Conservation (phyloP, 495 filamentous ascomycete species). For the Articulospora tetracladia region DNA sequence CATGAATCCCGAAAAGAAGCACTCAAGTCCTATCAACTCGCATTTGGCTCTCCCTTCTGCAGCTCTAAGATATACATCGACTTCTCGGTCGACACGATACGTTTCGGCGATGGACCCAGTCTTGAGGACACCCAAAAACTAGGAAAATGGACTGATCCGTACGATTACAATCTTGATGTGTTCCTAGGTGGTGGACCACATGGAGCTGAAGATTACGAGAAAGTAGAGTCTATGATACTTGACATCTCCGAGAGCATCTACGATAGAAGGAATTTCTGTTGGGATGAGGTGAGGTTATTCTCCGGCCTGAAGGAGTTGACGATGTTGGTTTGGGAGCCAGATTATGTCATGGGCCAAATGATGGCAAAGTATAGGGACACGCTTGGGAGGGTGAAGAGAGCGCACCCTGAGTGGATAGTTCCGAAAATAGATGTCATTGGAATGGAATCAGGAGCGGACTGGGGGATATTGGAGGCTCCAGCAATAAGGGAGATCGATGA, state of each 20-base stretch:
- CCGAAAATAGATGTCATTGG: neutral
- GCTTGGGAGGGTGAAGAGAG: neutral
- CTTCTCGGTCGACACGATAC: conserved; percentile 10
- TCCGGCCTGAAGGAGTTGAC: conserved; percentile 8
- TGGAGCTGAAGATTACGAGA: conserved; percentile 12
- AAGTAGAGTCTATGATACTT: conserved; percentile 3
- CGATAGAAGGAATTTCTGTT: conserved; percentile 8
- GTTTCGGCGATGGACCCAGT: conserved; percentile 1
- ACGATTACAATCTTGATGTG: conserved; percentile 11
- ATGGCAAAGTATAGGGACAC: conserved; percentile 1
- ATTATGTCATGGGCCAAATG: neutral
- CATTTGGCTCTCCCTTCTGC: conserved; percentile 7
- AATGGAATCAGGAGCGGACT: neutral
- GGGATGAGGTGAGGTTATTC: conserved; percentile 17
- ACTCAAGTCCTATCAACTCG: conserved; percentile 7
- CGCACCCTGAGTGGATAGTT: conserved; percentile 12
- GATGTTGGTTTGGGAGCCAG: conserved; percentile 6
- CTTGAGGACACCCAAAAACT: neutral
- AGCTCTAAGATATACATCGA: conserved; percentile 10
- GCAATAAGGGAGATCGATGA: neutral
- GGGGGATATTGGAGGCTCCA: neutral
- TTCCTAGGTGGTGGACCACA: conserved; percentile 11
- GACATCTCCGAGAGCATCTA: conserved; percentile 5
- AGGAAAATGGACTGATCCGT: neutral
- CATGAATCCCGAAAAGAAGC: conserved; percentile 9